Conservation (phyloP, 352 stramenopile species). For the Bremia lactucae region DNA sequence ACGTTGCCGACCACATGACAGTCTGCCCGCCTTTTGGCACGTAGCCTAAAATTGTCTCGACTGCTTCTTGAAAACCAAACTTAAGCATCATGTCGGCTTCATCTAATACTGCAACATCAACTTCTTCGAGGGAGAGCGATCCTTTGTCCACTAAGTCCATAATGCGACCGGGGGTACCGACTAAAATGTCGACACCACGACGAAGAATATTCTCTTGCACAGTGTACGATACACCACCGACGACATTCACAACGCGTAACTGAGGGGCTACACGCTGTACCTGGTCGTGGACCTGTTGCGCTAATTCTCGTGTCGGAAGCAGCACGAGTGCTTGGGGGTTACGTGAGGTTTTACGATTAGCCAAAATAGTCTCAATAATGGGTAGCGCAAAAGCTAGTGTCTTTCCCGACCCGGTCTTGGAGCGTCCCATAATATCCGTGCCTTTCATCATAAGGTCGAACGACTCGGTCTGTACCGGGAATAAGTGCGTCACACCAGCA, state of each 20-base stretch:
- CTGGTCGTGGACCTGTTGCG: constrained; percentile 93
- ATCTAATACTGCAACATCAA: constrained; percentile 90
- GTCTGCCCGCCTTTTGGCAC: constrained; percentile 77
- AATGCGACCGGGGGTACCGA: constrained; percentile 94
- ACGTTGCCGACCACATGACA: constrained; percentile 95
- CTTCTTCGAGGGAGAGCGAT: constrained; percentile 81
- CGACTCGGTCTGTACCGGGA: constrained; percentile 76
- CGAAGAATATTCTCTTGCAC: constrained; percentile 87
- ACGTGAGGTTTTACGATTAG: constrained; percentile 24
- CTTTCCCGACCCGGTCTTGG: constrained; percentile 77
- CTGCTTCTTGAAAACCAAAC: constrained; percentile 96
- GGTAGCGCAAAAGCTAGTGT: constrained; percentile 68
- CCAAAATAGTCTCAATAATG: constrained; percentile 62
- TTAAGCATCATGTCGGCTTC: constrained; percentile 98
- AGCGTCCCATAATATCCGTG: constrained; percentile 74
- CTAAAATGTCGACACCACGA: constrained; percentile 88
- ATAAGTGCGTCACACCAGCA: constrained; percentile 70
- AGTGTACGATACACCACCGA: constrained; percentile 90
- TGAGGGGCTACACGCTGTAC: constrained; percentile 79
- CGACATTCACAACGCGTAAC: constrained; percentile 85
- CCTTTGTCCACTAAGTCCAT: constrained; percentile 94
- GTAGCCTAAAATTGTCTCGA: constrained; percentile 90
- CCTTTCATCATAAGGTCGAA: constrained; percentile 74
- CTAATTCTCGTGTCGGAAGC: constrained; percentile 95
- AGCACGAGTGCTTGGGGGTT: constrained; percentile 90